These are phyloP conservation scores for Venustampulla echinocandica DNA, from an alignment of 495 filamentous ascomycete species.

Conservation along the genomic window DNA sequence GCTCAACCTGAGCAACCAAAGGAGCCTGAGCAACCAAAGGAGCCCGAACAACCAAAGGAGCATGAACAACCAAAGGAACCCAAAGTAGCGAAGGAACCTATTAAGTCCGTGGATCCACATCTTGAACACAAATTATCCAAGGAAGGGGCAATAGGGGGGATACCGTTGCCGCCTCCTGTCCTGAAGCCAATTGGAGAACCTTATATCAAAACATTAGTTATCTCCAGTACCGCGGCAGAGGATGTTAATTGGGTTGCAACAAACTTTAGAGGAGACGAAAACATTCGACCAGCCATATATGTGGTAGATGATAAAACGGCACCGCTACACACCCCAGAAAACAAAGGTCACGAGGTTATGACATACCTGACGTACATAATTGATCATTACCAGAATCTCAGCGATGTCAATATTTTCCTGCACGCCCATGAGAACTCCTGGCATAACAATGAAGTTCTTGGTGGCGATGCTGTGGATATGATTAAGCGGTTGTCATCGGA, in stretches of 20 bases:
- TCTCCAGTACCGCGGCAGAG: conserved; percentile 44
- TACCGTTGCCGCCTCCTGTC: no score
- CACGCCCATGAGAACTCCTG: conserved; percentile 55
- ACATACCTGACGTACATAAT: conserved; percentile 58
- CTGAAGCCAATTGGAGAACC: conserved; percentile 33
- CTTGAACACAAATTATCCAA: no score
- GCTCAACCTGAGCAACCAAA: no score
- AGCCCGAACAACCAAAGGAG: no score
- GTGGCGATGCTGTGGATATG: conserved; percentile 41
- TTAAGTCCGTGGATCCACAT: no score
- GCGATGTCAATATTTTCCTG: conserved; percentile 50
- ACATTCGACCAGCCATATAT: conserved; percentile 29
- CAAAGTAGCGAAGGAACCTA: no score
- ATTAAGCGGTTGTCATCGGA: conserved; percentile 43
- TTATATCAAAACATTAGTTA: conserved; percentile 48
- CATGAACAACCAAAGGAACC: no score
- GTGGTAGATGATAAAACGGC: conserved; percentile 36
- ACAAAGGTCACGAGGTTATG: conserved; percentile 58
- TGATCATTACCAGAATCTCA: conserved; percentile 51
- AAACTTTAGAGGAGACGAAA: conserved; percentile 13
- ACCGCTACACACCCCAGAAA: conserved; percentile 36
- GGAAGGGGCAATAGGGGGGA: no score
- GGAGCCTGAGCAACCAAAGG: no score
- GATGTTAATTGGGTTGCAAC: conserved; percentile 49
- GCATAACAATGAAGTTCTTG: conserved; percentile 53